Base-by-base conservation (phyloP, 106 monocot genomes). In the Chionographis japonica region DNA sequence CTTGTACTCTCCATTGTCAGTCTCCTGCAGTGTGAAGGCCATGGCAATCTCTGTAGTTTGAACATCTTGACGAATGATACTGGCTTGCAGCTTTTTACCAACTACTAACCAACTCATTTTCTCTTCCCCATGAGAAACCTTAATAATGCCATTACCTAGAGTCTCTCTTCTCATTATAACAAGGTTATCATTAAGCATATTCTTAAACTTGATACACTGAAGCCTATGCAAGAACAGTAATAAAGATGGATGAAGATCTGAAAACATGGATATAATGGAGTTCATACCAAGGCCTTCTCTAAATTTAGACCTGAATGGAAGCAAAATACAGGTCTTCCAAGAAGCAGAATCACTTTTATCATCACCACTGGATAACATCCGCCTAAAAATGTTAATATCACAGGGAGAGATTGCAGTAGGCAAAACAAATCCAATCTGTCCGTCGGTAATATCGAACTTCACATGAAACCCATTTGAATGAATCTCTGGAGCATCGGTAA, bases 401-500 rank as follows among this genome's bases (percentile, higher is more conserved):
- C 69, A 80, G 71, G 93, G 85, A 70, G 87, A 66, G 62, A 93
- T 68, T 46, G 79, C 57, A 72, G 90, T 98, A 17, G 98, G 98
- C 68, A 98, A 81, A 59, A 98, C 84, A 87, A 98, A 98, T 65
- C 98, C 98, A 53, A 98, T 98, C 72, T 89, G 90, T 54, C 90
- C 98, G n/a, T 93, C 83, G 59, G 78, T 93, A 59, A 93, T 85
- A 71, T 93, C 98, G 78, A 98, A 98, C 68, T 98, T 89, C 74
- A 89, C 82, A 78, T 89, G 89, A 69, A 85, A 89, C 6, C 89
- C 89, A 85, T 89, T 89, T 66, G 80, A 98, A 76, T 98, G 98
- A 71, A 98, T 98, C 79, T 98, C 98, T 5, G 98, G 93, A 60
- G 98, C 87, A 81, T 98, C 98, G 63, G 93, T 93, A 35, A 98